These are phyloP conservation scores for Aspergillus diversus DNA, from an alignment of 495 filamentous ascomycete species.

Conservation along the genomic window DNA sequence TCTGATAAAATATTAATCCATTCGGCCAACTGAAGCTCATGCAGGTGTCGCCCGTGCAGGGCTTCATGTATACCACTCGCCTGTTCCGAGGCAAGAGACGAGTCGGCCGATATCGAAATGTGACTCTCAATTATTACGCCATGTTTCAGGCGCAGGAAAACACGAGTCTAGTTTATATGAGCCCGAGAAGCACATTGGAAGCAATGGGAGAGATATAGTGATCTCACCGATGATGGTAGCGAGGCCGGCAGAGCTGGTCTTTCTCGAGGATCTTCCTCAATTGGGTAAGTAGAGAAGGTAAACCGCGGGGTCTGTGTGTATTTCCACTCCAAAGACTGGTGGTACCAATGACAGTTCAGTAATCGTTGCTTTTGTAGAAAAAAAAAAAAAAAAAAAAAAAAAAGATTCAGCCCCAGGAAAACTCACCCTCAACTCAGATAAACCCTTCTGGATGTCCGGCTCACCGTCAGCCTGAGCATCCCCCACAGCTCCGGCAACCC, in stretches of 20 bases:
- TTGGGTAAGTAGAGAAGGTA: constrained; percentile 64
- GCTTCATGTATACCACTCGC: constrained; percentile 37
- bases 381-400: background rate
- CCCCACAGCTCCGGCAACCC: constrained; percentile 50
- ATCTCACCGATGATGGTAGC: constrained; percentile 44
- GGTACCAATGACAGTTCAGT: constrained; percentile 2
- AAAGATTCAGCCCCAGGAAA: background rate
- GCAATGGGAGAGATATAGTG: background rate
- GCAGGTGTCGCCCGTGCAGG: constrained; percentile 45
- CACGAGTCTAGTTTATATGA: constrained; percentile 34
- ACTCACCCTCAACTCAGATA: constrained; percentile 64
- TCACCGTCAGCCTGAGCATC: constrained; percentile 49
- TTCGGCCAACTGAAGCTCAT: constrained; percentile 40
- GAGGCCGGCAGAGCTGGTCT: constrained; percentile 49
- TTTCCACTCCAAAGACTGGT: constrained; percentile 73
- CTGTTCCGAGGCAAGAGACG: constrained; percentile 39
- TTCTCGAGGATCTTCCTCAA: constrained; percentile 57
- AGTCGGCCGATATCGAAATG: constrained; percentile 46
- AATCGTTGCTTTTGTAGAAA: background rate
- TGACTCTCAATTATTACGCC: constrained; percentile 49
- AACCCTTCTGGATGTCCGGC: constrained; percentile 57
- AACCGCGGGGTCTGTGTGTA: constrained; percentile 87
- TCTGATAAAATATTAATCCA: constrained; percentile 36
- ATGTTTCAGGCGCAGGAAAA: constrained; percentile 47
- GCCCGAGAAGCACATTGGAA: background rate